These are phyloP conservation scores for Nymphaea thermarum DNA, from an alignment of 164 flowering plant genomes.

Conservation along the genomic window DNA sequence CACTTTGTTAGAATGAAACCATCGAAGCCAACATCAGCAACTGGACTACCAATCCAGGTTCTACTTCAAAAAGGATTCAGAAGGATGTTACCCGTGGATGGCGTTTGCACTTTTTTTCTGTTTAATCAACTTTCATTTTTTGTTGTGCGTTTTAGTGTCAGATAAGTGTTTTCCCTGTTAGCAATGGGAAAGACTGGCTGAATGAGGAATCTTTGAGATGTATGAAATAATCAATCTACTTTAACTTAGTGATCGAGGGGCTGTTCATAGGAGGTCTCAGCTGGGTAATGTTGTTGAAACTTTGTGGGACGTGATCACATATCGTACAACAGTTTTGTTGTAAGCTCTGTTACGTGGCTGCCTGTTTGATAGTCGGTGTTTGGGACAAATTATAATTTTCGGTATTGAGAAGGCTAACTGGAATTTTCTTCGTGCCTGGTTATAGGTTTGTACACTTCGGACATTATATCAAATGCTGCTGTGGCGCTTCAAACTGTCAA, in stretches of 20 bases:
- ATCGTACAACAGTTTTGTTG: not conserved
- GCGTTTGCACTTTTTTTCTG: no score
- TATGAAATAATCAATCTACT: no score
- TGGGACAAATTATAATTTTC: not conserved
- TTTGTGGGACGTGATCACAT: not conserved
- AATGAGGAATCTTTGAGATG: no score
- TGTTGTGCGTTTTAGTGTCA: no score
- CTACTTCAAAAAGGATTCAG: no score
- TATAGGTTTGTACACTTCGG: constrained; percentile 76
- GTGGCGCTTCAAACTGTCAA: constrained; percentile 73
- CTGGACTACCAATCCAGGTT: no score
- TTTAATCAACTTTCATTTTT: no score
- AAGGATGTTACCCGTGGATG: no score
- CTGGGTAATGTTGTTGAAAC: not conserved
- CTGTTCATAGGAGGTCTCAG: not conserved
- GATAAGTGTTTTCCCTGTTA: not conserved
- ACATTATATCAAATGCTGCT: constrained; percentile 59
- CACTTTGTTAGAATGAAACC: no score
- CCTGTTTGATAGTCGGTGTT: not conserved
- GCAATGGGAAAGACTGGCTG: not conserved
- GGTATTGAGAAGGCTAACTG: not conserved
- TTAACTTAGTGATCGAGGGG: not conserved
- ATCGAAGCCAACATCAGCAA: no score
- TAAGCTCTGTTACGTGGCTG: not conserved
- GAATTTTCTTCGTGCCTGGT: not conserved